A percentile compares a stretch with the other conserved stretches of the same genome.
These are phyloP conservation scores for Tricholomella constricta DNA, from an alignment of 768 basidiomycete genomes.

Conservation along the genomic window DNA sequence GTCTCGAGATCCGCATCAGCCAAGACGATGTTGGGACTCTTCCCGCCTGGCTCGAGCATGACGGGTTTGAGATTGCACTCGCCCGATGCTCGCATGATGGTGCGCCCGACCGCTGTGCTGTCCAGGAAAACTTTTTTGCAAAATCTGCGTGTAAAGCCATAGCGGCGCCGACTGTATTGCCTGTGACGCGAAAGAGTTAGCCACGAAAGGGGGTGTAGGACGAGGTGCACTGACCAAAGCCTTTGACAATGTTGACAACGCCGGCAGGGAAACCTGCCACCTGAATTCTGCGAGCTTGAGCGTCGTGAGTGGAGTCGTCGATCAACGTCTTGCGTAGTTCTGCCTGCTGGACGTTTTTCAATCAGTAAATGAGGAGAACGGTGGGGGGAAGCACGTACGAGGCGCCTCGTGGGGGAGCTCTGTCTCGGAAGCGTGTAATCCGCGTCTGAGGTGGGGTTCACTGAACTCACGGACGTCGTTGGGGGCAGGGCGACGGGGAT, in stretches of 20 bases:
- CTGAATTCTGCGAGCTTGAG: slow-evolving; percentile 47
- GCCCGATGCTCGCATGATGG: slow-evolving; percentile 76
- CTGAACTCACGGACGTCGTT: slow-evolving; percentile 60
- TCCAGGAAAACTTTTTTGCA: slow-evolving; percentile 82
- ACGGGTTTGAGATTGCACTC: slow-evolving; percentile 83
- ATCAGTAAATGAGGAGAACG: too few relatives aligned
- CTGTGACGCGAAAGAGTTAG: slow-evolving; percentile 47
- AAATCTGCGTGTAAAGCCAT: slow-evolving; percentile 56
- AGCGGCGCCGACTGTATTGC: slow-evolving; percentile 58
- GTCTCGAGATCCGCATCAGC: slow-evolving; percentile 71
- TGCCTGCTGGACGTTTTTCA: slow-evolving; percentile 5
- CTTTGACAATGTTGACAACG: slow-evolving; percentile 66
- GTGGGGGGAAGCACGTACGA: slow-evolving; percentile 29
- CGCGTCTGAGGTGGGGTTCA: slow-evolving; percentile 61
- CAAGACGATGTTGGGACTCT: slow-evolving; percentile 70
- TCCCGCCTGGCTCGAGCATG: slow-evolving; percentile 81
- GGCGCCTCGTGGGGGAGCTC: slow-evolving; percentile 62
- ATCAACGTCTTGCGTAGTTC: too few relatives aligned
- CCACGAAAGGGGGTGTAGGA: slow-evolving; percentile 23
- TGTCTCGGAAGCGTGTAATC: slow-evolving; percentile 68
- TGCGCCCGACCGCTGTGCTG: slow-evolving; percentile 73
- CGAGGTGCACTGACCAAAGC: slow-evolving; percentile 39
- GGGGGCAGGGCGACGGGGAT: slow-evolving; percentile 78
- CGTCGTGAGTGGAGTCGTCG: slow-evolving; percentile 62
- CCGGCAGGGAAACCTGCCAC: slow-evolving; percentile 73